Evolutionary conservation across 2,329 filamentous ascomycete genomes (phyloP), one percentile per base, ranked within the genome.

Genomic region (Cadophora luteo-olivacea): DNA sequence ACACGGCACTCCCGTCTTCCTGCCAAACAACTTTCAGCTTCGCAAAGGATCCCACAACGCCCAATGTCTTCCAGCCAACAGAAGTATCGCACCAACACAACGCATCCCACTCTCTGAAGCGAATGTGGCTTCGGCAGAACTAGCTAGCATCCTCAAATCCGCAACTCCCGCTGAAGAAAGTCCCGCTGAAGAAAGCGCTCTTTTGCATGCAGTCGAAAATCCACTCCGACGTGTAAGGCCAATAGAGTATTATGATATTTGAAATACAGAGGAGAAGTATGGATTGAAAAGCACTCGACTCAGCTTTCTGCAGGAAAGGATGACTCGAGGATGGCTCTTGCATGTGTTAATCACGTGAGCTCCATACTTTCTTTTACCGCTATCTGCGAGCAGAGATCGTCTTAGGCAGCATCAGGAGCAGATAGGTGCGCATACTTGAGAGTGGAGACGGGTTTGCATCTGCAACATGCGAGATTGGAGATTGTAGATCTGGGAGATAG

Each of bases 281-380:
- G 45, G 2, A 12, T 22, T 12, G 55, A 58, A 14, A 38, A 4
- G 19, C 38, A 25, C 38, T 49, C 25, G 45, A 62, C 41, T 49
- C 24, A 33, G 60, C 29, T n/a, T 5, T 33, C 33, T 58, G 55
- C 33, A 60, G 55, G 11, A 25, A 41, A 60, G 25, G 22, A 48
- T 5, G 16, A 33, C 19, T 29, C 24, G 12, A 4, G 11, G 22
- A 51, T 14, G 22, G 22, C 24, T n/a, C 5, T 49, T 9, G 41
- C 60, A 62, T 62, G 41, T 62, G 41, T 3, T 8, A 12, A 12
- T 62, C 60, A 62, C 60, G 41, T 62, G 60, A 45, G 16, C 12
- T 19, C 45, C n/a, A 49, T 22, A 49, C 45, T 49, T 38, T 49
- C 45, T 49, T 49, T 49, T 19, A 49, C 45, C 45, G 45, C 45